Conservation (phyloP, 2,329 filamentous ascomycete genomes). For the Penicillium polonicum region DNA sequence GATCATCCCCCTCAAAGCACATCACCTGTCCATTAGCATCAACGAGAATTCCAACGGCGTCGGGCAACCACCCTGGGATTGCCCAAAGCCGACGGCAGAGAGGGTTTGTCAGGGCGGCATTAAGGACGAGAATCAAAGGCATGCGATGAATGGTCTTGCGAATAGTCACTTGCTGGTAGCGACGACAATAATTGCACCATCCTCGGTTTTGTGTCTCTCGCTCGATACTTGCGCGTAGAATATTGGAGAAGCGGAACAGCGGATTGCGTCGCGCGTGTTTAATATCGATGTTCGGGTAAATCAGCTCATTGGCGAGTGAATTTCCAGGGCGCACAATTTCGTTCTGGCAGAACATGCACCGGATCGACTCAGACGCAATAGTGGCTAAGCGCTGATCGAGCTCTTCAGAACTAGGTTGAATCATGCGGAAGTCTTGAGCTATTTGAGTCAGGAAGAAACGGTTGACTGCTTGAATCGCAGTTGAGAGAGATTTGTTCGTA, state of each 20-base stretch:
- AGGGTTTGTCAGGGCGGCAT: conserved; percentile 69
- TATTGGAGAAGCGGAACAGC: conserved; percentile 71
- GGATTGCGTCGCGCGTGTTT: conserved; percentile 52
- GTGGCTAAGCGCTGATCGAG: conserved; percentile 66
- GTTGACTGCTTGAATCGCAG: conserved; percentile 82
- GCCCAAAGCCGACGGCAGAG: conserved; percentile 77
- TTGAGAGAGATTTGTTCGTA: conserved; percentile 68
- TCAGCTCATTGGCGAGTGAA: conserved; percentile 79
- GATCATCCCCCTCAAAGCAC: conserved; percentile 89
- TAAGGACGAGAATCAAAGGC: conserved; percentile 84
- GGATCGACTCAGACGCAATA: conserved; percentile 57
- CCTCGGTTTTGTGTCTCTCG: conserved; percentile 83
- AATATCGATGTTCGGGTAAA: conserved; percentile 66
- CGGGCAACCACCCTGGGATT: conserved; percentile 84
- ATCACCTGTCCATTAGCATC: conserved; percentile 81
- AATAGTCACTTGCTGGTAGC: conserved; percentile 84
- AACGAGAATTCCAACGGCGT: conserved; percentile 89
- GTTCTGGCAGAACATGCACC: conserved; percentile 82
- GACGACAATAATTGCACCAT: conserved; percentile 88
- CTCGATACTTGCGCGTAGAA: conserved; percentile 90
- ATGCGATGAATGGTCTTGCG: conserved; percentile 79
- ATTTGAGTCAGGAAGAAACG: conserved; percentile 84
- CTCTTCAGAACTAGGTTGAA: conserved; percentile 59
- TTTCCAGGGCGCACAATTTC: conserved; percentile 78
- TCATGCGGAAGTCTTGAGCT: conserved; percentile 69